phyloP scores from a whole-genome alignment of 2,329 filamentous ascomycete species.

The Xylariaceae sp. region DNA sequence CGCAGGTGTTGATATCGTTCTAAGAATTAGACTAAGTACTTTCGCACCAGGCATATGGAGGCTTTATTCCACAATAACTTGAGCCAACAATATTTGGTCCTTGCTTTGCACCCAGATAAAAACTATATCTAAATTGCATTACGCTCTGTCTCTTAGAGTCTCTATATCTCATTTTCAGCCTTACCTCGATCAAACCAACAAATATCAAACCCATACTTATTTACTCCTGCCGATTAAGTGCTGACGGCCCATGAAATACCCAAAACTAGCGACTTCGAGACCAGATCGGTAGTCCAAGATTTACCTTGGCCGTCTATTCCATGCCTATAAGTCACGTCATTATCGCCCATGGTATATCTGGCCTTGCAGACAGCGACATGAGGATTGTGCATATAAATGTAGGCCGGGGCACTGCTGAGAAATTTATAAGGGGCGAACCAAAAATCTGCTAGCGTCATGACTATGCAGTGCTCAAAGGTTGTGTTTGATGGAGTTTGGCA shows the following conservation, averaged over 20 bases:
- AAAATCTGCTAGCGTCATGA: conserved; percentile 26
- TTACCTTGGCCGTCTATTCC: conserved; percentile 6
- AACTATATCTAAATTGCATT: no score
- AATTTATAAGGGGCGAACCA: not conserved
- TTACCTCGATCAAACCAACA: not conserved
- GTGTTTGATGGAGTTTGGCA: conserved; percentile 19
- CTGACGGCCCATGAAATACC: conserved; percentile 19
- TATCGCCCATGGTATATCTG: conserved; percentile 16
- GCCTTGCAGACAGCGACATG: conserved; percentile 23
- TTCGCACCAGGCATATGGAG: no score
- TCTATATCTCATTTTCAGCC: no score
- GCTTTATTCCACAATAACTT: no score
- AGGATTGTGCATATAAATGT: conserved; percentile 19
- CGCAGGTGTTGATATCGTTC: conserved; percentile 31
- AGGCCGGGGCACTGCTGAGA: not conserved
- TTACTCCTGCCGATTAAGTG: conserved; percentile 2
- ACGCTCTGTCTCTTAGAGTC: no score
- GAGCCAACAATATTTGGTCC: no score
- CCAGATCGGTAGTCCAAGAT: conserved; percentile 4
- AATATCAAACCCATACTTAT: not conserved
- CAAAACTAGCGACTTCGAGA: conserved; percentile 14
- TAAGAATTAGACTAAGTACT: no score
- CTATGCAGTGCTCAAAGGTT: conserved; percentile 14
- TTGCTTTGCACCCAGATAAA: no score
- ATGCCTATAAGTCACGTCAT: conserved; percentile 15